Conservation (phyloP, 352 stramenopile genomes). For the Stramenopiles sp. region DNA sequence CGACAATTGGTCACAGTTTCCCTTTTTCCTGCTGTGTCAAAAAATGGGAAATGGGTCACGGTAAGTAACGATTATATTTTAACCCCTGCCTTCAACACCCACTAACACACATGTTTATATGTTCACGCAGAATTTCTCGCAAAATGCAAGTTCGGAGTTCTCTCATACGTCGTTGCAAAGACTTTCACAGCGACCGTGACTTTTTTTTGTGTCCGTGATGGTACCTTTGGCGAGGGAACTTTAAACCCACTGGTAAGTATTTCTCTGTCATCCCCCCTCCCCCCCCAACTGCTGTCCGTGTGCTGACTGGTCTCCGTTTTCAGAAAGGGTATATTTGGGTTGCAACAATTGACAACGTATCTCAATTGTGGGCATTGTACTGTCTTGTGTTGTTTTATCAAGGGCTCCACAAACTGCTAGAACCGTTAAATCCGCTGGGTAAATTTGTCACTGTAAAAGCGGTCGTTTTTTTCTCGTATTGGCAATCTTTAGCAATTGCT, state of each 20-base stretch:
- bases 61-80: too few species aligned
- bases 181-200: conserved; percentile 58
- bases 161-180: conserved; percentile 75
- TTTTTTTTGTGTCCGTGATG: conserved; percentile 38
- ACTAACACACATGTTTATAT: too few species aligned
- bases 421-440: conserved; percentile 58
- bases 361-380: conserved; percentile 75
- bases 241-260: neutral
- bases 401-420: conserved; percentile 61
- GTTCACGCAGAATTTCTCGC: conserved; percentile 75
- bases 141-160: conserved; percentile 66
- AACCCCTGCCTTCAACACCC: too few species aligned
- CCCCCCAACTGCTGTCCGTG: neutral
- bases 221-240: neutral
- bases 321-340: conserved; percentile 66
- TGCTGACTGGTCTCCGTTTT: conserved; percentile 30
- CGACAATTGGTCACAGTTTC: conserved; percentile 39
- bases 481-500: conserved; percentile 65
- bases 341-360: conserved; percentile 50
- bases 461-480: conserved; percentile 85
- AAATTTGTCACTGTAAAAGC: conserved; percentile 82
- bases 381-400: conserved; percentile 77
- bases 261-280: neutral
- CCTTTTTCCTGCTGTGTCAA: conserved; percentile 50
- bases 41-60: conserved; percentile 66